A percentile compares a stretch with the other conserved stretches of the same genome.
These are phyloP conservation scores for Lecanicillium sp. DNA, from an alignment of 2,329 filamentous ascomycete species.

Conservation along the genomic window DNA sequence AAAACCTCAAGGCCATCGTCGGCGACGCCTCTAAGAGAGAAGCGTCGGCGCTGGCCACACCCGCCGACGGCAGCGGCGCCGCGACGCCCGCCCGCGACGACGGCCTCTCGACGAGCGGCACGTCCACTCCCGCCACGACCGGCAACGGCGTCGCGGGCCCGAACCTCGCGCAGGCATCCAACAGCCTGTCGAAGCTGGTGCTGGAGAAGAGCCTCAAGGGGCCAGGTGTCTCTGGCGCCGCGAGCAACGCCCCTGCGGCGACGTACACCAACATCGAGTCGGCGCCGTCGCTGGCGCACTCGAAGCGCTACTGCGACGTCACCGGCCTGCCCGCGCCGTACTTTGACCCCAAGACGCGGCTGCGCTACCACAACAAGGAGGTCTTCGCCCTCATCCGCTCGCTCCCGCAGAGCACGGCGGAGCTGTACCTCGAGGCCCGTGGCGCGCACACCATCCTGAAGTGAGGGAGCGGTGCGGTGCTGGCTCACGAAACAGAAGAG, in stretches of 20 bases:
- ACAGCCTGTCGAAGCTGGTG: constrained; percentile 80
- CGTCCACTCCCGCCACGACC: constrained; percentile 52
- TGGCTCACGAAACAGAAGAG: background rate
- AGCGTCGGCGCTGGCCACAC: constrained; percentile 76
- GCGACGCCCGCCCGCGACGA: constrained; percentile 56
- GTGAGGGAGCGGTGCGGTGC: constrained; percentile 38
- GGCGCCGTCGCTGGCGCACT: constrained; percentile 77
- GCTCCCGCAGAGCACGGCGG: constrained; percentile 74
- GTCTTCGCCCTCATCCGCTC: constrained; percentile 78
- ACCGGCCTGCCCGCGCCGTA: constrained; percentile 90
- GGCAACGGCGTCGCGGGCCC: constrained; percentile 48
- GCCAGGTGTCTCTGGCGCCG: constrained; percentile 20
- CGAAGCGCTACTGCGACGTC: constrained; percentile 91
- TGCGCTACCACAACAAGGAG: constrained; percentile 91
- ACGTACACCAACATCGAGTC: constrained; percentile 98
- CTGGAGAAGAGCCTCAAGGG: constrained; percentile 69
- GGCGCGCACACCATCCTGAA: constrained; percentile 92
- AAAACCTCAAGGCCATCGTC: constrained; percentile 95
- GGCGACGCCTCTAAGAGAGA: constrained; percentile 84
- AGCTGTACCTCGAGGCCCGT: constrained; percentile 83
- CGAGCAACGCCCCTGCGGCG: constrained; percentile 55
- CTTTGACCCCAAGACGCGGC: constrained; percentile 86
- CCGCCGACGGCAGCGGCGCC: constrained; percentile 68
- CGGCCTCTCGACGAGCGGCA: constrained; percentile 51
- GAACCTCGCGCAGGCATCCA: constrained; percentile 84